Conservation (phyloP, 305 asterid species). For the Ajuga reptans region DNA sequence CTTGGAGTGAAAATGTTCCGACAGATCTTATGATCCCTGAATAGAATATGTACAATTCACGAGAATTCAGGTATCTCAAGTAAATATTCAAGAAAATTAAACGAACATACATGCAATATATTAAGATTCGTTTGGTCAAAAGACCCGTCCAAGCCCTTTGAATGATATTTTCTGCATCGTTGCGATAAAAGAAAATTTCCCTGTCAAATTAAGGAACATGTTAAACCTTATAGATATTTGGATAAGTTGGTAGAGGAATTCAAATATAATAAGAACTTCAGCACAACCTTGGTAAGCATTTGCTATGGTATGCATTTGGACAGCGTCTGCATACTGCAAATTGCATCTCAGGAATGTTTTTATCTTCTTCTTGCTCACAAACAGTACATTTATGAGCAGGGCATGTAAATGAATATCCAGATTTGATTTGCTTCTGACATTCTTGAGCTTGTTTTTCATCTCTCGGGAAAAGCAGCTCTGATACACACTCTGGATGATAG, state of each 20-base stretch:
- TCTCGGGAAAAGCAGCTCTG: slow-evolving; percentile 38
- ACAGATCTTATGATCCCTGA: slow-evolving; percentile 56
- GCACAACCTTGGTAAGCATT: slow-evolving; percentile 68
- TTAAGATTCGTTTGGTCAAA: slow-evolving; percentile 46
- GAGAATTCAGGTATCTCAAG: slow-evolving; percentile 3
- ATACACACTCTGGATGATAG: slow-evolving; percentile 60
- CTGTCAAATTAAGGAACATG: slow-evolving; percentile 29
- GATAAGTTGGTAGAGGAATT: background rate
- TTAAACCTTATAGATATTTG: slow-evolving; percentile 17
- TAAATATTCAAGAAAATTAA: background rate
- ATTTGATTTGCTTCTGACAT: slow-evolving; percentile 38
- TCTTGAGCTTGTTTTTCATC: slow-evolving; percentile 37
- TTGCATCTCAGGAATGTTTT: slow-evolving; percentile 39
- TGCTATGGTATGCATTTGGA: slow-evolving; percentile 66
- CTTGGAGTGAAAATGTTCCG: slow-evolving; percentile 44
- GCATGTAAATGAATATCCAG: slow-evolving; percentile 61
- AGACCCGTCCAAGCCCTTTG: slow-evolving; percentile 64
- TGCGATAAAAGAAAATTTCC: slow-evolving; percentile 32
- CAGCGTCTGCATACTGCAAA: slow-evolving; percentile 75
- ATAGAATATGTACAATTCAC: slow-evolving; percentile 13
- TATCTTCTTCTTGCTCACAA: slow-evolving; percentile 58
- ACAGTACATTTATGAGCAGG: slow-evolving; percentile 57
- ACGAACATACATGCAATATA: slow-evolving; percentile 61
- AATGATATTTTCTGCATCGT: slow-evolving; percentile 28
- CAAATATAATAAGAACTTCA: slow-evolving; percentile 12